These are phyloP conservation scores for Hirsutella minnesotensis DNA, from an alignment of 2,329 filamentous ascomycete genomes.

Conservation along the genomic window DNA sequence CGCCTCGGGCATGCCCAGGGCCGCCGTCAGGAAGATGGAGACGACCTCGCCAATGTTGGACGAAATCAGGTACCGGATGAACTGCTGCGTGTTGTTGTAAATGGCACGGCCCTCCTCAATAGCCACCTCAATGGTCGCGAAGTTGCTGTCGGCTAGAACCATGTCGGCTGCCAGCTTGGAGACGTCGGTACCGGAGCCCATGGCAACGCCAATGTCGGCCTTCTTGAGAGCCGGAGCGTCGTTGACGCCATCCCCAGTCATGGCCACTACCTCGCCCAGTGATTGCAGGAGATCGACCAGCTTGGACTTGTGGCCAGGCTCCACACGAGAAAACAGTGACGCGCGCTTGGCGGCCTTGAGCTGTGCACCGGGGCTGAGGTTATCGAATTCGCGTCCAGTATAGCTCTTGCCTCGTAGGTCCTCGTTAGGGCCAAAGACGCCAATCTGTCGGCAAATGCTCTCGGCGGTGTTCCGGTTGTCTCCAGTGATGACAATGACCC, in stretches of 20 bases:
- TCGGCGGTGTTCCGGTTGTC: conserved; percentile 97
- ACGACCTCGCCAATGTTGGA: conserved; percentile 99
- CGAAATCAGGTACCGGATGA: conserved; percentile 97
- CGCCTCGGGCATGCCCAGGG: conserved; percentile 93
- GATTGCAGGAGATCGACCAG: conserved; percentile 93
- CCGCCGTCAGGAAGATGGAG: conserved; percentile 95
- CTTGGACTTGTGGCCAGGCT: conserved; percentile 94
- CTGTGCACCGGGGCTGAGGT: conserved; percentile 66
- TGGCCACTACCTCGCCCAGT: conserved; percentile 87
- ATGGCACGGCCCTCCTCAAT: conserved; percentile 96
- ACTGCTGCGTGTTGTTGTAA: conserved; percentile 99
- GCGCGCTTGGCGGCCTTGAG: conserved; percentile 74
- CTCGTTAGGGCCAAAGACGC: conserved; percentile 74
- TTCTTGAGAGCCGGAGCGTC: conserved; percentile 97
- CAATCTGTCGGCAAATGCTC: conserved; percentile 94
- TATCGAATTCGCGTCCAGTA: conserved; percentile 90
- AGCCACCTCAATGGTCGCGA: conserved; percentile 90
- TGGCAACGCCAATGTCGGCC: conserved; percentile 95
- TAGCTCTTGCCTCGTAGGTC: conserved; percentile 85
- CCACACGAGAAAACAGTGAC: conserved; percentile 89
- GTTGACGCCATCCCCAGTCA: conserved; percentile 98
- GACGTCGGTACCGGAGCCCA: conserved; percentile 96
- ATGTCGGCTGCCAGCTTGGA: conserved; percentile 95
- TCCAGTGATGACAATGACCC: conserved; percentile 94
- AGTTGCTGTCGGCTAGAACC: conserved; percentile 98